Evolutionary conservation across 2,329 filamentous ascomycete species (phyloP).

Genomic region (Penicillium sp.): DNA sequence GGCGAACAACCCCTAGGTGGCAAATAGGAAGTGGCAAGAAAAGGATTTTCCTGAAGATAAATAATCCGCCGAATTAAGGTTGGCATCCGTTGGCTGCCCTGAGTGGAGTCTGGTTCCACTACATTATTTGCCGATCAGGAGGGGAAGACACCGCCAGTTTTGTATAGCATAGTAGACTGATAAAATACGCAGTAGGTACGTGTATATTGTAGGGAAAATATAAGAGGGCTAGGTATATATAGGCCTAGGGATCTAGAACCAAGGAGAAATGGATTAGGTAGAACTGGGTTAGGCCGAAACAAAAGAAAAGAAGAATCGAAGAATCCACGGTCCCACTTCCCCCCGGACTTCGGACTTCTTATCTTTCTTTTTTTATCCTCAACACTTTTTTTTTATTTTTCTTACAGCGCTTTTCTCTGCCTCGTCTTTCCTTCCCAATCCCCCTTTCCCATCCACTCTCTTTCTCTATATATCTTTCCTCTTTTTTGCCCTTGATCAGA

Average conservation of each 20-base stretch:
- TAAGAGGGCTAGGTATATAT: too few species aligned
- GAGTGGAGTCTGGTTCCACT: neutral
- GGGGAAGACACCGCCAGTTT: neutral
- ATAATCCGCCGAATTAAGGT: neutral
- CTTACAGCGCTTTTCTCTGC: too few species aligned
- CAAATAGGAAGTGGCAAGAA: neutral
- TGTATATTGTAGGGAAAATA: too few species aligned
- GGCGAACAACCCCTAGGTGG: neutral
- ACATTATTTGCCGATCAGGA: neutral
- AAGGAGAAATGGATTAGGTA: too few species aligned
- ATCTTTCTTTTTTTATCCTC: neutral
- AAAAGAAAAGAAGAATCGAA: too few species aligned
- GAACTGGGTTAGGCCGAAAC: too few species aligned
- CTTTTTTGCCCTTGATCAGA: conserved; percentile 5
- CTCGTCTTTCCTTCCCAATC: conserved; percentile 3
- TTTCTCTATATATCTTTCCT: conserved; percentile 1
- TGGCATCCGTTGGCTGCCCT: neutral
- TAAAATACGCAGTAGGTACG: too few species aligned
- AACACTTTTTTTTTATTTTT: neutral
- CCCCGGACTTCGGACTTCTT: neutral
- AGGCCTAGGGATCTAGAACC: too few species aligned
- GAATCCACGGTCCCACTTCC: too few species aligned
- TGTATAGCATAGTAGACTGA: neutral
- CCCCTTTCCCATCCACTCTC: conserved; percentile 6
- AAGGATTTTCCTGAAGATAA: neutral